Evolutionary conservation across 2,329 filamentous ascomycete species (phyloP), one percentile per base, ranked within the genome.

Genomic region (Pseudocercospora ulei): DNA sequence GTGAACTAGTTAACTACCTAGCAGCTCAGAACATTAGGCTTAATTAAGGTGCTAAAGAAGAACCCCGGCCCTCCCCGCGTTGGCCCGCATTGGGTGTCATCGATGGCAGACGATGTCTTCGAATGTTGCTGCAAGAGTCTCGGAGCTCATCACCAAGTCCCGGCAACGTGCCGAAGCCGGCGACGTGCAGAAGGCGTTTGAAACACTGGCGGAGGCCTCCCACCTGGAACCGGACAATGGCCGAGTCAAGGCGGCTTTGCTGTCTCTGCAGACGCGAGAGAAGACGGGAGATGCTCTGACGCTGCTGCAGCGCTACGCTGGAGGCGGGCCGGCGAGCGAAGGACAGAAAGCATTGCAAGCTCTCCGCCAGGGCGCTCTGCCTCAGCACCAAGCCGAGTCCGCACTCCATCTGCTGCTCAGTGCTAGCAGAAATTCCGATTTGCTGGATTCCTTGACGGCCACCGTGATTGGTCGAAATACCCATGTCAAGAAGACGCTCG

Each of bases 181-280:
- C 35, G 55, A 64, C 25, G 51, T 66, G 28, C 53, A 57, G 28
- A 55, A 60, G 37, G 66, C 65, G 13, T 62, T 62, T 16, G 51
- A 59, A 30, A 56, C 59, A n/a, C 51, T 69, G 39, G 59, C 62
- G 29, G 62, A 68, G 51, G 66, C 66, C 20, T 62, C 61, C 14
- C 59, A 60, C 27, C 56, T 70, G 23, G 61, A 63, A 35, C 61
- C 65, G 19, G 55, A 63, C 8, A 62, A 64, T 48, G 50, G 54
- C 7, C 50, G 56, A 13, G 57, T 69, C 41, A 64, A 62, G 46
- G 56, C 60, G 26, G 59, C 57, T 39, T 65, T 64, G 59, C 44
- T 62, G 14, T 45, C 51, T n/a, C 43, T 69, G 34, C 59, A 60
- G 43, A 54, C 60, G 43, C 37, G 37, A 8, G 51, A 54, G 20